Percentiles rank a stretch among this genome's conserved stretches.
phyloP scores from a whole-genome alignment of 495 filamentous ascomycete species.

The Hypoxylon intermedium region DNA sequence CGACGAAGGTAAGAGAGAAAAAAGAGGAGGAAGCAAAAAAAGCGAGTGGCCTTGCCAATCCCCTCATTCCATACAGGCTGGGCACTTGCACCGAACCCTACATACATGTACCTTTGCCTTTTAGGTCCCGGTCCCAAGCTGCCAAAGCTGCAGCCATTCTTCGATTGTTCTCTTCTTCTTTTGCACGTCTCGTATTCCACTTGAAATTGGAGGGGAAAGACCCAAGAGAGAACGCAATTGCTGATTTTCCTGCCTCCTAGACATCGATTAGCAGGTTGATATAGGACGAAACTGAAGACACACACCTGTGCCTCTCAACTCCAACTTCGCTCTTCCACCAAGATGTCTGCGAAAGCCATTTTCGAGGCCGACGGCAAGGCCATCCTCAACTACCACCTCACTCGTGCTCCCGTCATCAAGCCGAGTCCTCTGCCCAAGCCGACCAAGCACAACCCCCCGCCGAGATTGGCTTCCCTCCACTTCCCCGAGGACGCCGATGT shows the following conservation, averaged over 20 bases:
- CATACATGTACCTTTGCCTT: slow-evolving; percentile 17
- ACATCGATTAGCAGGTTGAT: slow-evolving; percentile 15
- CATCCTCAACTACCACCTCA: slow-evolving; percentile 99
- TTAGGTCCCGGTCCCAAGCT: slow-evolving; percentile 8
- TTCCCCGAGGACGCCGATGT: slow-evolving; percentile 89
- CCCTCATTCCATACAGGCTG: slow-evolving; percentile 10
- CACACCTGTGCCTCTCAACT: slow-evolving; percentile 32
- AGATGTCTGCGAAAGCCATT: slow-evolving; percentile 98
- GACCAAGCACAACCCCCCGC: slow-evolving; percentile 87
- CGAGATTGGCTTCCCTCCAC: slow-evolving; percentile 88
- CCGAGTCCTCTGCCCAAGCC: slow-evolving; percentile 88
- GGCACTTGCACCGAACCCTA: slow-evolving; percentile 5
- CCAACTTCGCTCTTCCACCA: slow-evolving; percentile 38
- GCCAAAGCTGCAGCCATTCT: slow-evolving; percentile 2
- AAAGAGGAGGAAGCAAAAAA: slow-evolving; percentile 27
- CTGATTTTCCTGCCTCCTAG: slow-evolving; percentile 26
- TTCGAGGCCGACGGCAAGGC: slow-evolving; percentile 99
- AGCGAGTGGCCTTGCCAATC: slow-evolving; percentile 16
- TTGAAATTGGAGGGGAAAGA: slow-evolving; percentile 1
- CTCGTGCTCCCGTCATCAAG: slow-evolving; percentile 96
- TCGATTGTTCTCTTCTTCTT: slow-evolving; percentile 20
- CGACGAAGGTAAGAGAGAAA: slow-evolving; percentile 31
- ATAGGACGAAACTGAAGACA: slow-evolving; percentile 33
- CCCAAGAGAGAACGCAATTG: slow-evolving; percentile 11
- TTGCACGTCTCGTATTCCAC: slow-evolving; percentile 29